Evolutionary conservation across 1,284 basidiomycete genomes (phyloP).

Genomic region (Hypsizygus ulmarius): DNA sequence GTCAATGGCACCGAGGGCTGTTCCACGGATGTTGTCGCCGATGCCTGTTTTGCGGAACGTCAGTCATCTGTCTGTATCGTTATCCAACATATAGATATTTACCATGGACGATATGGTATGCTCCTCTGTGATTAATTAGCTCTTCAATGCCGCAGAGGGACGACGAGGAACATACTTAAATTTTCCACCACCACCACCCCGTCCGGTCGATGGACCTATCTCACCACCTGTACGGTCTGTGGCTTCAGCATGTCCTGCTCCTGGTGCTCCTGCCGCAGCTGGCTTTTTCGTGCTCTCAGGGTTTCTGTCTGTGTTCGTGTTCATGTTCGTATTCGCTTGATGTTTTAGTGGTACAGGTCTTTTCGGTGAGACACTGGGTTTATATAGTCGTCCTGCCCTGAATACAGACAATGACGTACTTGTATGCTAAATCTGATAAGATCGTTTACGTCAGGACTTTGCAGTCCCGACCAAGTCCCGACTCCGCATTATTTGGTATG

Average conservation of each 20-base stretch:
- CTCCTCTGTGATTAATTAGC: conserved; percentile 15
- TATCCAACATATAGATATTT: conserved; percentile 3
- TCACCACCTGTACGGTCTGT: too few species aligned
- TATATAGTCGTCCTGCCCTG: not conserved
- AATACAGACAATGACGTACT: too few species aligned
- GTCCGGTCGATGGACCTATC: not conserved
- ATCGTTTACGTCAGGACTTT: too few species aligned
- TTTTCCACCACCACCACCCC: conserved; percentile 12
- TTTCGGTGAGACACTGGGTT: too few species aligned
- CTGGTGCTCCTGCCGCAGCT: not conserved
- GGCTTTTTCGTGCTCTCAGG: not conserved
- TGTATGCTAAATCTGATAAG: too few species aligned
- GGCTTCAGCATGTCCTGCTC: not conserved
- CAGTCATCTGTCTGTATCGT: not conserved
- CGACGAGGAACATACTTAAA: conserved; percentile 3
- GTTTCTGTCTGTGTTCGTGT: not conserved
- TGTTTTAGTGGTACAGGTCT: not conserved
- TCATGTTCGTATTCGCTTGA: not conserved
- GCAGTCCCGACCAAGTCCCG: too few species aligned
- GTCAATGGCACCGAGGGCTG: conserved; percentile 31
- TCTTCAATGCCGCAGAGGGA: too few species aligned
- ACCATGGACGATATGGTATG: conserved; percentile 27
- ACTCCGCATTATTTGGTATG: too few species aligned
- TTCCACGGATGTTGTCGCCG: conserved; percentile 34
- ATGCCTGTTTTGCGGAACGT: conserved; percentile 20